phyloP scores from a whole-genome alignment of 2,329 filamentous ascomycete species.

The Colletotrichum sp. region DNA sequence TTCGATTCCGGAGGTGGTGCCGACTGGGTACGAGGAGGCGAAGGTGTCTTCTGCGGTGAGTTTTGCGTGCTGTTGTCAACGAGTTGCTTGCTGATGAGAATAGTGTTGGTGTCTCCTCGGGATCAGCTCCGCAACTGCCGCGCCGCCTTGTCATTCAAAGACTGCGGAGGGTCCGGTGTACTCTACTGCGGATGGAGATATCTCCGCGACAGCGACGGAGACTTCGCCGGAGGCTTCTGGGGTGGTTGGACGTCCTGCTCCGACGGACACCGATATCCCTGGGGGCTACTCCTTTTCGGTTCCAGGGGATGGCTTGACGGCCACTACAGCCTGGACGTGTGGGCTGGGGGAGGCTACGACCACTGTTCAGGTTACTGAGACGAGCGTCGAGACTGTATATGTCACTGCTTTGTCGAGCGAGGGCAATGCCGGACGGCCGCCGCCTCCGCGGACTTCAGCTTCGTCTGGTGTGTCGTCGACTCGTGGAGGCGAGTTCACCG shows the following conservation, averaged over 20 bases:
- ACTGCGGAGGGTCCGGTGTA: background rate
- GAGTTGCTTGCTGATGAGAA: background rate
- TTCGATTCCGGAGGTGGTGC: background rate
- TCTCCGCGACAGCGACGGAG: background rate
- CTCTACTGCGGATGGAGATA: background rate
- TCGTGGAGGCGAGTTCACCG: background rate
- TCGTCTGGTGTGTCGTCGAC: background rate
- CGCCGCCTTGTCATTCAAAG: background rate
- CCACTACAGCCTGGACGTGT: background rate
- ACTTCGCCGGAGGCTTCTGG: background rate
- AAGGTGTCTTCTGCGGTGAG: slow-evolving; percentile 11
- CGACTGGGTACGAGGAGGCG: background rate
- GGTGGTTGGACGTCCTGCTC: background rate
- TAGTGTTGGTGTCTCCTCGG: slow-evolving; percentile 18
- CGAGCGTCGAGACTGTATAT: background rate
- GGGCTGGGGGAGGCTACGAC: background rate
- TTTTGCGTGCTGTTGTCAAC: background rate
- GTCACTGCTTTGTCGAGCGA: background rate
- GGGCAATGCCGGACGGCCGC: background rate
- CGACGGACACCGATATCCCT: background rate
- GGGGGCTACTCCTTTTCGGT: slow-evolving; percentile 11
- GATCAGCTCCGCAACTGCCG: background rate
- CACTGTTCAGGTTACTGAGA: slow-evolving; percentile 5
- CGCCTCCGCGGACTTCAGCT: background rate
- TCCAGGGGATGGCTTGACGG: background rate